phyloP scores from a whole-genome alignment of 169 alveolate species.

The Prorocentrum cordatum region DNA sequence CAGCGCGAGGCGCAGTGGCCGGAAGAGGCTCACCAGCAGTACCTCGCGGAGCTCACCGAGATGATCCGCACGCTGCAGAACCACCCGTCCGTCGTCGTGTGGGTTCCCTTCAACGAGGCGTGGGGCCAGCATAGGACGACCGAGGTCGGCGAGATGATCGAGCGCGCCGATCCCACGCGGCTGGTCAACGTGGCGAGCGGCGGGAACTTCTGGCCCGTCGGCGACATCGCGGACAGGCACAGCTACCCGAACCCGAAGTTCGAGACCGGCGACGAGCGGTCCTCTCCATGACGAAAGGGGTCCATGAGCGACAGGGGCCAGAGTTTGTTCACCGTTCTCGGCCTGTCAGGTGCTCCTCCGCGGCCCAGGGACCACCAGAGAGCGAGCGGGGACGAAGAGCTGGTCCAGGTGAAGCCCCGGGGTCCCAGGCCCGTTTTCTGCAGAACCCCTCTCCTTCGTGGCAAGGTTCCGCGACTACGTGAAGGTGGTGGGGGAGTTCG shows the following conservation, averaged over 20 bases:
- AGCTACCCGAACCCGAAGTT: no score
- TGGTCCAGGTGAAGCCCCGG: no score
- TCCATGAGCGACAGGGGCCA: no score
- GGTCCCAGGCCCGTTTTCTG: no score
- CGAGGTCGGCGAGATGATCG: background rate
- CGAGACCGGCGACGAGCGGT: no score
- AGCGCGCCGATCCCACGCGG: background rate
- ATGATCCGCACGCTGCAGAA: background rate
- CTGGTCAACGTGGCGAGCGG: conserved; percentile 7
- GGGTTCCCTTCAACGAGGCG: conserved; percentile 24
- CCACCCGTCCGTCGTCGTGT: background rate
- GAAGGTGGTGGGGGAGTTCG: conserved; percentile 27
- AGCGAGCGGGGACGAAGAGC: no score
- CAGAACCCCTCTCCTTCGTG: no score
- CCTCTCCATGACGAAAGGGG: no score
- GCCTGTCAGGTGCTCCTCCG: no score
- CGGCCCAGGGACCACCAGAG: no score
- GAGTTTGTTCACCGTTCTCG: no score
- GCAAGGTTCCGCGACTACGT: background rate
- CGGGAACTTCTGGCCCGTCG: background rate
- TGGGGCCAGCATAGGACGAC: conserved; percentile 14
- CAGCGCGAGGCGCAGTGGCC: background rate
- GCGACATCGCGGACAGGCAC: background rate
- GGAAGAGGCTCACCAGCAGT: background rate
- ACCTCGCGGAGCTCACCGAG: background rate